phyloP scores from a whole-genome alignment of 257 asterid genomes.

The Solanum pennellii region DNA sequence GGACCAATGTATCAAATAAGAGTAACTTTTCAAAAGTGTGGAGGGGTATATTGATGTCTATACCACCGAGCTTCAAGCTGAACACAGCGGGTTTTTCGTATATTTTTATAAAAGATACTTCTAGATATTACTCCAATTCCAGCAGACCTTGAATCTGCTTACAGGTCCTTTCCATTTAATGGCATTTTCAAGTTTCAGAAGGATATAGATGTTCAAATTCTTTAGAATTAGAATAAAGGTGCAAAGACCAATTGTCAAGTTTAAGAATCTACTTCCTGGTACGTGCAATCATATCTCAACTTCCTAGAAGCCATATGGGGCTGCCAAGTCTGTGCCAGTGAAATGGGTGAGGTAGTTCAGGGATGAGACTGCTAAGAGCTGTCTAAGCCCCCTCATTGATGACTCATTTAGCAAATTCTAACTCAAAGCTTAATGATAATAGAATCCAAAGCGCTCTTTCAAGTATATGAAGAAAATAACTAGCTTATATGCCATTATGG shows the following conservation, averaged over 20 bases:
- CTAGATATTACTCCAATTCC: background rate
- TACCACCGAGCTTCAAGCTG: background rate
- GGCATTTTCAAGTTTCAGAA: background rate
- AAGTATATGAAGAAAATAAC: background rate
- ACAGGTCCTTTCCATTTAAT: background rate
- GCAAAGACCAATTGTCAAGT: background rate
- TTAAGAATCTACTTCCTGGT: background rate
- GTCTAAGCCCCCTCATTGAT: background rate
- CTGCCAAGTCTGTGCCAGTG: background rate
- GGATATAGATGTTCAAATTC: background rate
- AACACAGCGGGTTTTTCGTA: background rate
- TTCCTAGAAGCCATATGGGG: background rate
- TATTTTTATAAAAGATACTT: background rate
- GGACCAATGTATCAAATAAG: background rate
- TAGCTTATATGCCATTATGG: background rate
- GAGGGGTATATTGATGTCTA: background rate
- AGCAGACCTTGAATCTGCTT: background rate
- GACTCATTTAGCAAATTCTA: background rate
- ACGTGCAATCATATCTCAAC: background rate
- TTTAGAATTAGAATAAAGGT: background rate
- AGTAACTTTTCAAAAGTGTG: background rate
- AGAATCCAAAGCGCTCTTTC: background rate
- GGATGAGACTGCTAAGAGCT: background rate
- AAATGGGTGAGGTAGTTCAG: background rate
- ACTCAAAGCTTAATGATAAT: background rate